A percentile compares a stretch with the other conserved stretches of the same genome.
phyloP scores from a whole-genome alignment of 2,329 filamentous ascomycete species.

The Knufia fluminis region DNA sequence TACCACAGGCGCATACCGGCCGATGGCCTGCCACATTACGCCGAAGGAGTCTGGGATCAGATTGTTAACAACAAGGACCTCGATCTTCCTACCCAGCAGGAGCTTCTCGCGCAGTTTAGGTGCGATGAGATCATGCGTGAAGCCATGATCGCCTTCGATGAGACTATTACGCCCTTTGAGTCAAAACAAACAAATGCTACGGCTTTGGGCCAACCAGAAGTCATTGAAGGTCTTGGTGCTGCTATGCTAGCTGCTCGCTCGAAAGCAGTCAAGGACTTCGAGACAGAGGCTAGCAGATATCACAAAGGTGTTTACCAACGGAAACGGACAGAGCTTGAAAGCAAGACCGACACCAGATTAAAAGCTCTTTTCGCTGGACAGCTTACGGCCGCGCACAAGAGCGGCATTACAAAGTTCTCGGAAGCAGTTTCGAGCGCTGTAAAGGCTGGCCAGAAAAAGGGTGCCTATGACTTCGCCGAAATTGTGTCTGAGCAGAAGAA shows the following conservation, averaged over 20 bases:
- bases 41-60: constrained; percentile 92
- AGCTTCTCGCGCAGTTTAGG: constrained; percentile 89
- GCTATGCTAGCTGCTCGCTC: constrained; percentile 63
- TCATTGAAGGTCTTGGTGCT: constrained; percentile 65
- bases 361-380: constrained; percentile 87
- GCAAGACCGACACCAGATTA: constrained; percentile 77
- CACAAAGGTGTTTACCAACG: constrained; percentile 90
- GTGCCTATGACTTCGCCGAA: constrained; percentile 89
- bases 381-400: constrained; percentile 78
- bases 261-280: constrained; percentile 73
- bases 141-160: constrained; percentile 74
- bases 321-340: constrained; percentile 75
- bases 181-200: constrained; percentile 69
- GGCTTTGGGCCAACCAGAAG: constrained; percentile 60
- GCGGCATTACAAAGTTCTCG: constrained; percentile 72
- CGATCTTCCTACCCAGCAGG: constrained; percentile 92
- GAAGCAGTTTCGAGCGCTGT: constrained; percentile 80
- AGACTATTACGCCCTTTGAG: constrained; percentile 72
- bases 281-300: constrained; percentile 82
- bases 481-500: constrained; percentile 80
- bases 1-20: constrained; percentile 95
- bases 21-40: constrained; percentile 92
- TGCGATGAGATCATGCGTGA: constrained; percentile 95
- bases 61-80: constrained; percentile 98
- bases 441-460: constrained; percentile 86